These are phyloP conservation scores for Russula foetens DNA, from an alignment of 768 basidiomycete species.

Conservation along the genomic window DNA sequence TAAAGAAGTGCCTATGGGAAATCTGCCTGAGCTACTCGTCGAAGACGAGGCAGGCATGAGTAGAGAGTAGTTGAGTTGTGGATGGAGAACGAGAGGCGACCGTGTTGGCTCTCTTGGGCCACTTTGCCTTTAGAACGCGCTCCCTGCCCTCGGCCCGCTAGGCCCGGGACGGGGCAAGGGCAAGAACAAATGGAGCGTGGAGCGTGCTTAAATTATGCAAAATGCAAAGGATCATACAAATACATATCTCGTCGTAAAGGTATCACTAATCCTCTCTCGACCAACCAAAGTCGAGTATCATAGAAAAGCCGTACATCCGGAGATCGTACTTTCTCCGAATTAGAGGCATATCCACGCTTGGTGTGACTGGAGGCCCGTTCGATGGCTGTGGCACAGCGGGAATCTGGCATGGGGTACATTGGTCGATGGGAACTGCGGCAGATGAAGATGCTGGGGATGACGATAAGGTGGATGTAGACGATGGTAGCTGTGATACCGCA, in stretches of 20 bases:
- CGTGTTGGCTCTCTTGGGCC: background rate
- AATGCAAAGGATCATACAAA: background rate
- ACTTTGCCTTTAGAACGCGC: background rate
- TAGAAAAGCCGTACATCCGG: constrained; percentile 59
- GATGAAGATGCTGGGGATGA: background rate
- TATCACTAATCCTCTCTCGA: constrained; percentile 22
- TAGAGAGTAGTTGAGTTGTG: background rate
- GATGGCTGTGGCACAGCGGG: background rate
- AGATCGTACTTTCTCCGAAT: constrained; percentile 53
- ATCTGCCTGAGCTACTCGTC: constrained; percentile 19
- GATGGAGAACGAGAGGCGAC: background rate
- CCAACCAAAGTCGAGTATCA: constrained; percentile 74
- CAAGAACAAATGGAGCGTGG: background rate
- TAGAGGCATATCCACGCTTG: background rate
- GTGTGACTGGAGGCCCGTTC: constrained; percentile 3
- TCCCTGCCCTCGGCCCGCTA: background rate
- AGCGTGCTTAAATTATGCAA: background rate
- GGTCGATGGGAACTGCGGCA: background rate
- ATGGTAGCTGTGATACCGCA: background rate
- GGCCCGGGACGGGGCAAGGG: background rate
- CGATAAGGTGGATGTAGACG: background rate
- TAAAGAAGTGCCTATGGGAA: constrained; percentile 33
- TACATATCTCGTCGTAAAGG: background rate
- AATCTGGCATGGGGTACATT: background rate
- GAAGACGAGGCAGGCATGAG: constrained; percentile 24